phyloP scores from a whole-genome alignment of 495 filamentous ascomycete genomes.

The Rostrohypoxylon terebratum region DNA sequence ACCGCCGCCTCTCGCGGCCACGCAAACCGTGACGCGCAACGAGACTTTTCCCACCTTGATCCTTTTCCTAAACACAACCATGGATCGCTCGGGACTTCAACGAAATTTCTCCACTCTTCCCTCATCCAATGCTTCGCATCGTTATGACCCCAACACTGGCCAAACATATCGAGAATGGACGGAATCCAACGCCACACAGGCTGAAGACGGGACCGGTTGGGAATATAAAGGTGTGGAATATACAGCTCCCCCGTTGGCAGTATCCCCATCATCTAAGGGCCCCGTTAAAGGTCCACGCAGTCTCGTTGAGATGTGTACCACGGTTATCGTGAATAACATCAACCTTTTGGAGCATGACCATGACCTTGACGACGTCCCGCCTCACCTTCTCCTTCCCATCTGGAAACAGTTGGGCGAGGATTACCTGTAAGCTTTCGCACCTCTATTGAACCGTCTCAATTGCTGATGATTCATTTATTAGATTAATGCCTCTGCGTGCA shows the following conservation, averaged over 20 bases:
- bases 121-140: not conserved
- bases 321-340: slow-evolving; percentile 41
- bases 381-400: slow-evolving; percentile 21
- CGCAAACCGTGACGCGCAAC: not conserved
- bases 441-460: not conserved
- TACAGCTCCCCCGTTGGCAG: not conserved
- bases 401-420: slow-evolving; percentile 26
- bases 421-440: slow-evolving; percentile 6
- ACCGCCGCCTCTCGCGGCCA: not conserved
- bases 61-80: not conserved
- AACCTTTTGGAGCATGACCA: not conserved
- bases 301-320: slow-evolving; percentile 41
- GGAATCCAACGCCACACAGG: not conserved
- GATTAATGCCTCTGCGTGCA: slow-evolving; percentile 35
- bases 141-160: not conserved
- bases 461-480: slow-evolving; percentile 4
- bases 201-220: not conserved
- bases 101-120: no score
- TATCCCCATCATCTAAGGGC: no score
- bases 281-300: slow-evolving; percentile 34
- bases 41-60: not conserved
- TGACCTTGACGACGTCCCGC: slow-evolving; percentile 29
- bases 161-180: not conserved
- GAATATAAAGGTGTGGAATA: not conserved
- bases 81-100: no score